A percentile compares a stretch with the other conserved stretches of the same genome.
phyloP scores from a whole-genome alignment of 2,329 filamentous ascomycete genomes.

The Stromatinia cepivora region DNA sequence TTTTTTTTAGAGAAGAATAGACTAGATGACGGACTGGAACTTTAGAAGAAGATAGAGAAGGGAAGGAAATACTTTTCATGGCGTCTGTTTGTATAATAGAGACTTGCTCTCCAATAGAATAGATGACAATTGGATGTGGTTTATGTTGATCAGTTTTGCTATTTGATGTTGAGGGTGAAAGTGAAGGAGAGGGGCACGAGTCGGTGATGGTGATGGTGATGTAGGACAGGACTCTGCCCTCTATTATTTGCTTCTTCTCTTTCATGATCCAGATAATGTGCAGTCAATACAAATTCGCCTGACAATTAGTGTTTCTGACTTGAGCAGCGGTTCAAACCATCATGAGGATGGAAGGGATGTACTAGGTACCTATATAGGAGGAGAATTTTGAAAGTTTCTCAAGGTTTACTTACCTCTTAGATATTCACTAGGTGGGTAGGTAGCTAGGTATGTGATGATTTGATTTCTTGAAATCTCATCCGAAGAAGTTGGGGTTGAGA shows the following conservation, averaged over 20 bases:
- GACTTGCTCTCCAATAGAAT: slow-evolving; percentile 17
- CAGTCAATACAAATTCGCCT: too few species aligned
- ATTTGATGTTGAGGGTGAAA: background rate
- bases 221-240: too few species aligned
- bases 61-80: slow-evolving; percentile 1
- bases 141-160: background rate
- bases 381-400: too few species aligned
- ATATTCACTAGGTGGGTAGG: too few species aligned
- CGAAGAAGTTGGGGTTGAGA: too few species aligned
- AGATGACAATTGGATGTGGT: slow-evolving; percentile 19
- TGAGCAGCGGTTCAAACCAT: too few species aligned
- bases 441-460: too few species aligned
- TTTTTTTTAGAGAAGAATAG: slow-evolving; percentile 16
- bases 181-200: background rate
- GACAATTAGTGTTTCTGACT: too few species aligned
- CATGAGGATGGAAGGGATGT: too few species aligned
- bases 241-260: background rate
- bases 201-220: background rate
- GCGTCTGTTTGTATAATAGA: slow-evolving; percentile 20
- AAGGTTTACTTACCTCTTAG: too few species aligned
- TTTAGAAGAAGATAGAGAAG: background rate
- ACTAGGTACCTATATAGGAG: too few species aligned
- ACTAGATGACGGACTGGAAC: slow-evolving; percentile 8
- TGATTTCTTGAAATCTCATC: too few species aligned
- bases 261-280: background rate